A percentile compares a stretch with the other conserved stretches of the same genome.
Conservation (phyloP, 2,329 filamentous ascomycete species). For the Drechmeria coniospora region DNA sequence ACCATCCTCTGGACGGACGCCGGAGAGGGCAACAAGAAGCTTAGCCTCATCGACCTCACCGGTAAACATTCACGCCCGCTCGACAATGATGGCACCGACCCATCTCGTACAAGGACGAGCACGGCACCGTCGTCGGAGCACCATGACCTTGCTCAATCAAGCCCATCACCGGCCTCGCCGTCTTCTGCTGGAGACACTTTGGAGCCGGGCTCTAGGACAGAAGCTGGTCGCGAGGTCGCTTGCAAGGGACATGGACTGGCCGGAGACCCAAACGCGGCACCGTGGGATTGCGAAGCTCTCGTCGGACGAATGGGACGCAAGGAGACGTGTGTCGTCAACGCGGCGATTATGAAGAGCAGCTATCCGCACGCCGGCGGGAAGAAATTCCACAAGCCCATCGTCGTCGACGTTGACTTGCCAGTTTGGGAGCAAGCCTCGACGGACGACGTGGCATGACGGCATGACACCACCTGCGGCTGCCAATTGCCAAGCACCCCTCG, state of each 20-base stretch:
- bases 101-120: no score
- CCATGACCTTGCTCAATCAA: no score
- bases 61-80: slow-evolving; percentile 23
- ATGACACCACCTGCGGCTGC: no score
- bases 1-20: slow-evolving; percentile 43
- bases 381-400: slow-evolving; percentile 61
- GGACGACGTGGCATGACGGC: no score
- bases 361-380: slow-evolving; percentile 48
- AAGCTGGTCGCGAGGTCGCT: no score
- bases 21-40: slow-evolving; percentile 36
- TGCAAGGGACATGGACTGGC: no score
- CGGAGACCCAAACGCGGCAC: slow-evolving; percentile 18
- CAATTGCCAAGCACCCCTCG: no score
- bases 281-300: slow-evolving; percentile 26
- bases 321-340: slow-evolving; percentile 71
- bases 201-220: no score
- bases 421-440: slow-evolving; percentile 22
- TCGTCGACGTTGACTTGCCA: slow-evolving; percentile 67
- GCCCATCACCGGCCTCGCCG: no score
- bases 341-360: slow-evolving; percentile 54
- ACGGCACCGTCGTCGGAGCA: no score
- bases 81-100: slow-evolving; percentile 29
- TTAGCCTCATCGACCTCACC: slow-evolving; percentile 48
- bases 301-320: slow-evolving; percentile 27
- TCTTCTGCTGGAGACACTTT: no score